Base-by-base conservation (phyloP, 306 rosid species). In the Inga leiocalycina region DNA sequence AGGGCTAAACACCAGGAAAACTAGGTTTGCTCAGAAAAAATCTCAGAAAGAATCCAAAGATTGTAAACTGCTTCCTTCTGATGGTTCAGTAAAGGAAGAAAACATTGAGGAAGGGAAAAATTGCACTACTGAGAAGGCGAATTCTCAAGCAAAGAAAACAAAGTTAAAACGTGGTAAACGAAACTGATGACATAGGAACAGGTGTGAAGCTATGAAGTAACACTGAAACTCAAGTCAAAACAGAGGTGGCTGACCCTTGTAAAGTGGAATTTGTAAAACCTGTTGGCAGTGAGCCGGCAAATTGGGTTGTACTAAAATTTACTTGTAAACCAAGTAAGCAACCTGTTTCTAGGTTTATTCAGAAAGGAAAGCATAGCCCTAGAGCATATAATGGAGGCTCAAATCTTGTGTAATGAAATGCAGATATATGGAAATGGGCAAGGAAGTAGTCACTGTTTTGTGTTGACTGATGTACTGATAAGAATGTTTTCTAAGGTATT, bases 301-400 rank as follows among this genome's bases (percentile, higher is more conserved):
- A 20, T 56, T 56, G 27, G 64, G 64, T n/a, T 20, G 30, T 56
- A 56, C 12, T 19, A 11, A 72, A 54, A 32, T 32, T 32, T 32
- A 32, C 34, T 32, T 32, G 34, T 19, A 0, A 82, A 54, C 3
- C 61, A 54, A 54, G 79, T 17, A 89, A 83, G 49, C 82, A 82
- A 68, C 35, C 76, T 79, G 77, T 85, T 44, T 71, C 19, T 24
- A 85, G 78, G 76, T 49, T 62, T 65, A 56, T 81, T 87, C 56
- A 79, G 89, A 56, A 90, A 79, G 86, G 86, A 89, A 17, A 68
- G 81, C 82, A 13, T 91, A 79, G 78, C 64, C 12, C 70, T 24
- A 72, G n/a, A 76, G 84, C 79, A n/a, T 56, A 13, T 91, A 52
- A 61, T 44, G 24, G 49, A 69, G 20, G 46, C 37, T 35, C 34